Evolutionary conservation across 2,329 filamentous ascomycete genomes (phyloP).

Genomic region (Trichocomaceae sp.): DNA sequence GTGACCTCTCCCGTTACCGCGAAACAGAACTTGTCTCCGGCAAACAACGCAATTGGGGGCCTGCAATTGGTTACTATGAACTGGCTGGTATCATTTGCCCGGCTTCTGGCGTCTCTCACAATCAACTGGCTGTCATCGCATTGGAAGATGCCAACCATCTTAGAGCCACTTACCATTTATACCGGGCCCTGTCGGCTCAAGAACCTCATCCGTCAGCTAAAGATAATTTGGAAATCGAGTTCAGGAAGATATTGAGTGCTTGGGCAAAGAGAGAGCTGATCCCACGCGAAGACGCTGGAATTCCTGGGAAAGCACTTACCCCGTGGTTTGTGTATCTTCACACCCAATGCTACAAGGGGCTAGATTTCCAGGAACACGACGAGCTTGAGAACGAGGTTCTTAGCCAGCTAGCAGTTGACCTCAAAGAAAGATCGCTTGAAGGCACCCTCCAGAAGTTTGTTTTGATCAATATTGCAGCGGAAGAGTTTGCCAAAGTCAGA

Average conservation of each 20-base stretch:
- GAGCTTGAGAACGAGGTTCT: slow-evolving; percentile 83
- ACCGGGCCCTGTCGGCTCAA: slow-evolving; percentile 69
- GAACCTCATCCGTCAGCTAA: slow-evolving; percentile 68
- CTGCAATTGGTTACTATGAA: slow-evolving; percentile 75
- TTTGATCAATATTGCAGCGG: slow-evolving; percentile 78
- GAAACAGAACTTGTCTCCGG: slow-evolving; percentile 59
- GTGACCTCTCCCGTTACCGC: slow-evolving; percentile 84
- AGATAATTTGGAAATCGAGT: slow-evolving; percentile 72
- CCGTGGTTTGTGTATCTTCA: slow-evolving; percentile 84
- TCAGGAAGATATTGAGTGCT: slow-evolving; percentile 57
- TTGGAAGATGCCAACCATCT: slow-evolving; percentile 71
- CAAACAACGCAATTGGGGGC: slow-evolving; percentile 69
- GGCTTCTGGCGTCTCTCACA: slow-evolving; percentile 71
- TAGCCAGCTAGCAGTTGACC: slow-evolving; percentile 64
- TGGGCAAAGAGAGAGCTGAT: slow-evolving; percentile 52
- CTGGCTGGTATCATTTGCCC: slow-evolving; percentile 75
- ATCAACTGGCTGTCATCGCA: slow-evolving; percentile 84
- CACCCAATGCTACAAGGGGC: slow-evolving; percentile 72
- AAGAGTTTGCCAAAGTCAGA: slow-evolving; percentile 61
- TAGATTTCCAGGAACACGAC: slow-evolving; percentile 65
- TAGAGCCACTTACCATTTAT: slow-evolving; percentile 81
- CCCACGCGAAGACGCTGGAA: slow-evolving; percentile 44
- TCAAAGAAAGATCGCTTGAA: slow-evolving; percentile 62
- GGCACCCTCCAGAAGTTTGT: slow-evolving; percentile 69
- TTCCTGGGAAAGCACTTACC: slow-evolving; percentile 54